Base-by-base conservation (phyloP, 805 yeast genomes). In the Zygotorulaspora sp. region DNA sequence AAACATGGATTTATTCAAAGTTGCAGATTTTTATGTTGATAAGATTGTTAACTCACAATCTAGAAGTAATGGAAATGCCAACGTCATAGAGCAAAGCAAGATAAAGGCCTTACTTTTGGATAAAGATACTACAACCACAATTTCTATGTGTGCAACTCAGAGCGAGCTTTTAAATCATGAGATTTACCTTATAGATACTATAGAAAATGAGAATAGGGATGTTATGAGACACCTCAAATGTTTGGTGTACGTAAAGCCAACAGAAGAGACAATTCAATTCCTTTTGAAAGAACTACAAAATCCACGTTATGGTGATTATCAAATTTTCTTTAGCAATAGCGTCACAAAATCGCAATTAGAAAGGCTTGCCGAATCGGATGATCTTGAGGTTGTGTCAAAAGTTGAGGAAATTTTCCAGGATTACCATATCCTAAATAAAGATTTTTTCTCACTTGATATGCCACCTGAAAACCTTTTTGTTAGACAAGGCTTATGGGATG, bases 141-240 rank as follows among this genome's bases (percentile, higher is more conserved):
- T 92, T 15, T 87, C 97, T n/a, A 71, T 92, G 74, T 78, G 83
- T 50, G 77, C 94, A 19, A 83, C 96, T 2, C 98, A 92, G 58
- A 80, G 94, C 2, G 83, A 80, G 39, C 69, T 92, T 30, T 70
- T 92, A 25, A 78, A 82, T 48, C 75, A 85, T 49, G 95, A 90
- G 45, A 76, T 92, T n/a, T 87, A 84, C 43, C 68, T 92, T 34
- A 80, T 87, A 31, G 96, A 87, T 44, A 72, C 75, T 26, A 58
- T 80, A 17, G 83, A 79, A 40, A 80, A 81, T 55, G 48, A 57
- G 15, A 63, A 70, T 30, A 70, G 92, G 30, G 86, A 80, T 52
- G 74, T 72, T 28, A 72, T 89, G 72, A 78, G 88, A 41, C 95
- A 89, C 54, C 63, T 92, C 52, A 77, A 78, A 50, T 88, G 97